A percentile compares a stretch with the other conserved stretches of the same genome.
phyloP scores from a whole-genome alignment of 2,329 filamentous ascomycete species.

The Colletotrichum sp. region DNA sequence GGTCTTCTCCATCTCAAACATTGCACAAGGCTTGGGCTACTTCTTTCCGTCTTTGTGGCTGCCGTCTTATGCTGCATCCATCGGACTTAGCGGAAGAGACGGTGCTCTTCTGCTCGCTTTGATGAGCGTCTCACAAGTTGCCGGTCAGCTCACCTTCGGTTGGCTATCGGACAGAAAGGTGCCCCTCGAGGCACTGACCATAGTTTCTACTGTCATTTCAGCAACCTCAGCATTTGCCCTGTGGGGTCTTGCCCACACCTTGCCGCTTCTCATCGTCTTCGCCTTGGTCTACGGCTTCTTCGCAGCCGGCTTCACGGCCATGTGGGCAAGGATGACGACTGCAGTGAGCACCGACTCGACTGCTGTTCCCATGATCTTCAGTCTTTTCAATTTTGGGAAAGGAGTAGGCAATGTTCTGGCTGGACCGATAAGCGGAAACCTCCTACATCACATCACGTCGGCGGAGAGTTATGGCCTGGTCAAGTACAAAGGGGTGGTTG shows the following conservation, averaged over 20 bases:
- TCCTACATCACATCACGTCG: slow-evolving; percentile 19
- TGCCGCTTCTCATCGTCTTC: slow-evolving; percentile 53
- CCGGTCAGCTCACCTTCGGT: slow-evolving; percentile 50
- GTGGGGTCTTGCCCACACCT: slow-evolving; percentile 56
- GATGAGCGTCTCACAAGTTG: slow-evolving; percentile 51
- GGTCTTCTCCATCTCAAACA: slow-evolving; percentile 50
- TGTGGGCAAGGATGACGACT: slow-evolving; percentile 30
- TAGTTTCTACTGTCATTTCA: slow-evolving; percentile 49
- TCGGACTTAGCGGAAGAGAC: slow-evolving; percentile 39
- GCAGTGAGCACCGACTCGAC: slow-evolving; percentile 29
- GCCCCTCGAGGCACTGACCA: slow-evolving; percentile 47
- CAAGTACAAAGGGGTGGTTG: neutral
- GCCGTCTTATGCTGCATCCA: slow-evolving; percentile 51
- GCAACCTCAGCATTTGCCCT: slow-evolving; percentile 54
- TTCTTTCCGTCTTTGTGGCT: slow-evolving; percentile 61
- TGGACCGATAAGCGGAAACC: slow-evolving; percentile 25
- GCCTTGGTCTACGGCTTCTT: slow-evolving; percentile 62
- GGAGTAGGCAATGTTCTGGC: slow-evolving; percentile 31
- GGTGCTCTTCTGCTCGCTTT: slow-evolving; percentile 51
- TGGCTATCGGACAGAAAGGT: slow-evolving; percentile 47
- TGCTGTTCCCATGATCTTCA: slow-evolving; percentile 22
- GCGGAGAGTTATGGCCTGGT: neutral
- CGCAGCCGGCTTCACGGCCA: slow-evolving; percentile 41
- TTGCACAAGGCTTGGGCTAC: slow-evolving; percentile 58
- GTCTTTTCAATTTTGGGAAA: slow-evolving; percentile 32